phyloP scores from a whole-genome alignment of 257 asterid genomes.

The Cordia subcordata region DNA sequence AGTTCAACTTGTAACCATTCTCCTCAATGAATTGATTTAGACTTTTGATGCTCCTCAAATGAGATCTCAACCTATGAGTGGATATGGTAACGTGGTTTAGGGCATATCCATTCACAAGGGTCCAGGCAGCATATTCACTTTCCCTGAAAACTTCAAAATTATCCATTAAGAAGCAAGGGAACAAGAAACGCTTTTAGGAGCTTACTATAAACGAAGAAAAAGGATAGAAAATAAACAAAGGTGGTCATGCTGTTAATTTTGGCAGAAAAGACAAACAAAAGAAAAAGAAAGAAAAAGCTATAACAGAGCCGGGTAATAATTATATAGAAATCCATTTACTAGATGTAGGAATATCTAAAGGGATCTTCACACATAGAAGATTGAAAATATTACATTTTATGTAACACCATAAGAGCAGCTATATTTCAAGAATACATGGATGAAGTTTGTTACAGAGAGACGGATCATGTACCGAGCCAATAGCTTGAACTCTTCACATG shows the following conservation, averaged over 20 bases:
- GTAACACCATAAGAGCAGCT: neutral
- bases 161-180: neutral
- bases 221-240: neutral
- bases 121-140: constrained; percentile 98
- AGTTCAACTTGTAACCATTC: constrained; percentile 76
- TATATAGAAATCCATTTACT: too few species aligned
- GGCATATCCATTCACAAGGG: constrained; percentile 86
- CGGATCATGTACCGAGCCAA: constrained; percentile 52
- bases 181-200: neutral
- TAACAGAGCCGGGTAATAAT: too few species aligned
- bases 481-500: constrained; percentile 61
- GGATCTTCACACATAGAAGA: too few species aligned
- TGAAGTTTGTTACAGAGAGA: neutral
- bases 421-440: neutral
- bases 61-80: constrained; percentile 71
- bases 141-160: constrained; percentile 54
- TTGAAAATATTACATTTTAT: neutral
- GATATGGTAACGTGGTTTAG: constrained; percentile 84
- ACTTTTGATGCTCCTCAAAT: constrained; percentile 40
- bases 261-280: too few species aligned
- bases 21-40: constrained; percentile 77
- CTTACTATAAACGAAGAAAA: too few species aligned
- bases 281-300: too few species aligned
- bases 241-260: too few species aligned
- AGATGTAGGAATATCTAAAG: too few species aligned